Evolutionary conservation across 2,329 filamentous ascomycete species (phyloP), one percentile per base, ranked within the genome.

Genomic region (Verticillium nonalfalfae): DNA sequence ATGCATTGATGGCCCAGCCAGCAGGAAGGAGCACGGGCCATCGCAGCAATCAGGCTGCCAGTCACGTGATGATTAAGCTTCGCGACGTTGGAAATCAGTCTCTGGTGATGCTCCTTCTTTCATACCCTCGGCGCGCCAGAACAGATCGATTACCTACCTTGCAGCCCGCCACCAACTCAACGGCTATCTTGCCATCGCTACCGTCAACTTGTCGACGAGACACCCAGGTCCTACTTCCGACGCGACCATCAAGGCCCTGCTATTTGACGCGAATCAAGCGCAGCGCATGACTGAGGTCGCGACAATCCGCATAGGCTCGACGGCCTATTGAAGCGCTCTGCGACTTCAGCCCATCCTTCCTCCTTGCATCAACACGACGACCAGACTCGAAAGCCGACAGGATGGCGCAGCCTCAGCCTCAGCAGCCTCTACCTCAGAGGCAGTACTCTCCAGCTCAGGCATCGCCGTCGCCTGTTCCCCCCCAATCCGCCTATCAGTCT

Each of bases 401-500:
- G 66, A 85, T 88, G 85, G 84, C 85, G 69, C 85, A 88, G 71
- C 82, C 84, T 59, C 84, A 86, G 66, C 75, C 78, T n/a, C 78
- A 81, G 65, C 70, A 66, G 60, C 73, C 75, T 73, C 72, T 74
- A 66, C 77, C 81, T 59, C 79, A 81, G 61, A 80, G 81, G 66
- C 76, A 80, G 60, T 90, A 85, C 74, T 88, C 87, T 64, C 86
- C 86, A 66, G 81, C 84, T 35, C 87, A 85, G 61, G 81, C 81
- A 57, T 81, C 83, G 39, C 82, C 86, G 31, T 88, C 88, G 38
- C 57, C 57, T 11, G 38, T 40, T n/a, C 57, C 57, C 31, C 86
- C 88, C 55, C 82, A 79, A 58, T 78, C 82, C 26, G 79, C 45
- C n/a, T 52, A 52, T 18, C 45, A 52, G 45, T 52, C 45, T 11